A percentile compares a stretch with the other conserved stretches of the same genome.
These are phyloP conservation scores for Parathielavia appendiculata DNA, from an alignment of 495 filamentous ascomycete species.

Conservation along the genomic window DNA sequence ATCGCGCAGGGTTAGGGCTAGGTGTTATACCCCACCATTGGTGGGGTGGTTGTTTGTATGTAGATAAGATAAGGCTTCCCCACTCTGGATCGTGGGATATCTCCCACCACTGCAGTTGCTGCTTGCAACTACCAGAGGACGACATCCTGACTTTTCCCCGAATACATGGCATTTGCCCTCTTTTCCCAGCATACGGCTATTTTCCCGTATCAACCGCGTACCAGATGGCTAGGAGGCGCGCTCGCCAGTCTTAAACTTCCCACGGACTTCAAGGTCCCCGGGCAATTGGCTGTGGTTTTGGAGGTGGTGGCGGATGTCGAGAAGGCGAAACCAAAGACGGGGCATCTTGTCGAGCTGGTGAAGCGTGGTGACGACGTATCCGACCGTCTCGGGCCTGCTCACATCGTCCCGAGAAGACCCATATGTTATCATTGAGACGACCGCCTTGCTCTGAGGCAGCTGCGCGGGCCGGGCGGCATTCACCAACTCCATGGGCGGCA, in stretches of 20 bases:
- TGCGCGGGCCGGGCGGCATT: background rate
- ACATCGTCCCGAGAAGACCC: background rate
- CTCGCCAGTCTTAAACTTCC: background rate
- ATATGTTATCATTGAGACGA: background rate
- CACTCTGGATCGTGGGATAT: no score
- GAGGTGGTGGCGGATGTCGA: background rate
- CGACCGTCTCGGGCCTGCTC: background rate
- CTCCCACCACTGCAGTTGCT: no score
- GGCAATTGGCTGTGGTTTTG: no score
- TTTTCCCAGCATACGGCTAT: no score
- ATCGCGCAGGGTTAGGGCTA: no score
- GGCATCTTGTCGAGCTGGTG: background rate
- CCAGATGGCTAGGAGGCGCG: background rate
- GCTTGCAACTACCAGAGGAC: no score
- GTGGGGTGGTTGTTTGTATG: no score
- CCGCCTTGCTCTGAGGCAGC: background rate
- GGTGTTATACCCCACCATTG: no score
- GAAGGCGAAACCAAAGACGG: background rate
- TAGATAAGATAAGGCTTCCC: no score
- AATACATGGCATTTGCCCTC: no score
- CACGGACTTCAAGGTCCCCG: background rate
- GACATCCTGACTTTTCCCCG: no score
- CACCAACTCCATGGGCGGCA: constrained; percentile 3
- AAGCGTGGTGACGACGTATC: background rate
- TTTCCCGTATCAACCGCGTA: no score